Conservation (phyloP, 1,139 yeast genomes). For the Nakaseomyces nivariensis region DNA sequence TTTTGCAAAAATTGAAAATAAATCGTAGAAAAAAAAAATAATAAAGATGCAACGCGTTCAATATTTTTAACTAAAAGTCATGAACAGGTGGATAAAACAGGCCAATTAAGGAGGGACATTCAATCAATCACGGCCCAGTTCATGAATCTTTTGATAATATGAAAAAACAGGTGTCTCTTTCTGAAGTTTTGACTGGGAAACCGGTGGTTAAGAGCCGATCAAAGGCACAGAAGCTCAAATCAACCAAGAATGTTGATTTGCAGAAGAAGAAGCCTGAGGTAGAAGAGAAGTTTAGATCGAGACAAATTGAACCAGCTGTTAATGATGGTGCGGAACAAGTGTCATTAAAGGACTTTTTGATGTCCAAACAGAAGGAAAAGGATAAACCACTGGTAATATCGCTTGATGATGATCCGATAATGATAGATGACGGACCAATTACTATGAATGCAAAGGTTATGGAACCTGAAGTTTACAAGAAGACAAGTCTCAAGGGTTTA, state of each 20-base stretch:
- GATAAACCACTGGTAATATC: not conserved
- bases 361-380: not conserved
- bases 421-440: not conserved
- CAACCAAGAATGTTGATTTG: not conserved
- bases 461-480: not conserved
- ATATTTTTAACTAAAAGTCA: no score
- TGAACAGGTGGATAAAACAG: no score
- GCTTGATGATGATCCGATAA: not conserved
- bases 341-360: not conserved
- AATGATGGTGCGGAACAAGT: not conserved
- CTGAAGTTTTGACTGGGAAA: conserved; percentile 4
- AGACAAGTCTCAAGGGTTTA: not conserved
- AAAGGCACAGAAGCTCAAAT: not conserved
- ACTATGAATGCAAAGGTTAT: not conserved
- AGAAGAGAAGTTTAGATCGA: not conserved
- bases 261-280: not conserved
- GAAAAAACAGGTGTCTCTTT: conserved; percentile 4
- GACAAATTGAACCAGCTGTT: not conserved
- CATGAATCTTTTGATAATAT: not conserved
- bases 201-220: not conserved
- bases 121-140: no score
- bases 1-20: no score
- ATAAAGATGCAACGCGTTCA: no score
- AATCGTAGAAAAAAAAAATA: no score
- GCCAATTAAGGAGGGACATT: no score